These are phyloP conservation scores for Trypanosoma platydactyli DNA, from an alignment of 208 protist species.

Conservation along the genomic window DNA sequence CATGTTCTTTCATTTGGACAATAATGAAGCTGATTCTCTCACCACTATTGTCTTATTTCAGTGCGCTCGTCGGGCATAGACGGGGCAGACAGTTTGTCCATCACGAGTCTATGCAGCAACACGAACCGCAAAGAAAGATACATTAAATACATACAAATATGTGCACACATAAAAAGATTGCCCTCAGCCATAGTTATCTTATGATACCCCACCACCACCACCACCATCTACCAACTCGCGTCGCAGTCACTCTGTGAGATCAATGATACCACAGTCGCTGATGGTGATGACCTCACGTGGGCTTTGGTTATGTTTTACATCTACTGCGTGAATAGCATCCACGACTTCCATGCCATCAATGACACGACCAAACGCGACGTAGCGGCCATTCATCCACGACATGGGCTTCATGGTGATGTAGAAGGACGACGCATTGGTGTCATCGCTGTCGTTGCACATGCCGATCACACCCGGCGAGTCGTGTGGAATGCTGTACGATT, in stretches of 20 bases:
- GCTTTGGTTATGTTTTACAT: constrained; percentile 84
- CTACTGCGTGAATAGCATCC: constrained; percentile 69
- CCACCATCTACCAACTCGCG: neutral
- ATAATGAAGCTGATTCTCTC: too few relatives aligned
- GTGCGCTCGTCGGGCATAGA: too few relatives aligned
- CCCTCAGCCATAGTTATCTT: neutral
- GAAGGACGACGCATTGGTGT: constrained; percentile 89
- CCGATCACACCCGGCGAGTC: constrained; percentile 69
- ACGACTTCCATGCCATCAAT: constrained; percentile 90
- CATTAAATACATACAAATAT: constrained; percentile 5
- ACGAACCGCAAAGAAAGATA: constrained; percentile 5
- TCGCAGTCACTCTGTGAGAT: constrained; percentile 50
- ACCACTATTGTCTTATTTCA: too few relatives aligned
- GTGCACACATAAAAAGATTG: neutral
- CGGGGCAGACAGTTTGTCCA: too few relatives aligned
- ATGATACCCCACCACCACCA: neutral
- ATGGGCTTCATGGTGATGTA: constrained; percentile 83
- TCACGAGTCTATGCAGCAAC: neutral
- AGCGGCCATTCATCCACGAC: constrained; percentile 92
- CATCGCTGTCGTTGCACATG: constrained; percentile 89
- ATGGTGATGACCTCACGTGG: constrained; percentile 66
- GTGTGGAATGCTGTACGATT: constrained; percentile 93
- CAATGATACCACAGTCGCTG: constrained; percentile 77
- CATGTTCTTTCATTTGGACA: too few relatives aligned
- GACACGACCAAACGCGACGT: constrained; percentile 96